phyloP scores from a whole-genome alignment of 2,329 filamentous ascomycete species.

The Fusarium tupiense region DNA sequence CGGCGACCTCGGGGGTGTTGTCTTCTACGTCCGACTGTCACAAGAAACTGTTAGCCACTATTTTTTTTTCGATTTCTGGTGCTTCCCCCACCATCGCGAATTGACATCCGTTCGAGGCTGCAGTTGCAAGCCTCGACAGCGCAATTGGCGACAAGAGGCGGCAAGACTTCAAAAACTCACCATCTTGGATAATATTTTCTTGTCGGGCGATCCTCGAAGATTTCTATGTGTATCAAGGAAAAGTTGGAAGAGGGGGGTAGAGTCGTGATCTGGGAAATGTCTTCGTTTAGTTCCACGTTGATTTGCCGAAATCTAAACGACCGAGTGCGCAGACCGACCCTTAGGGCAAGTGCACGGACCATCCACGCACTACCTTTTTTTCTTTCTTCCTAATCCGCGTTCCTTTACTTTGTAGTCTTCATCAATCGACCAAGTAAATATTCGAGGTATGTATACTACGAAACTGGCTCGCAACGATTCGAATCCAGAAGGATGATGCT shows the following conservation, averaged over 20 bases:
- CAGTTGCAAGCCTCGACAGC: not conserved
- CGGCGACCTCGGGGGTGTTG: constrained; percentile 83
- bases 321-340: constrained; percentile 44
- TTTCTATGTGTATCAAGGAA: constrained; percentile 53
- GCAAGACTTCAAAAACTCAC: constrained; percentile 54
- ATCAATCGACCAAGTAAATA: constrained; percentile 43
- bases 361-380: constrained; percentile 44
- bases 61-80: constrained; percentile 1
- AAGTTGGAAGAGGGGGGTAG: constrained; percentile 38
- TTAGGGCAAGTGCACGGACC: constrained; percentile 57
- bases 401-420: constrained; percentile 39
- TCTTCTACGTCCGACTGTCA: constrained; percentile 99
- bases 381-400: constrained; percentile 9
- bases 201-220: constrained; percentile 77
- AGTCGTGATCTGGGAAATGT: constrained; percentile 46
- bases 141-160: constrained; percentile 30
- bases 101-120: constrained; percentile 7
- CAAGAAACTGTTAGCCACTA: constrained; percentile 34
- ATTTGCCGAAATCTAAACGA: constrained; percentile 51
- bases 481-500: constrained; percentile 53
- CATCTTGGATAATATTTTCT: constrained; percentile 66
- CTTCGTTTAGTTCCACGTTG: constrained; percentile 47
- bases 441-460: constrained; percentile 60
- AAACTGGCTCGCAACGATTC: constrained; percentile 44
- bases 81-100: constrained; percentile 18